Conservation (phyloP, 2,329 filamentous ascomycete species). For the Ciborinia camelliae region DNA sequence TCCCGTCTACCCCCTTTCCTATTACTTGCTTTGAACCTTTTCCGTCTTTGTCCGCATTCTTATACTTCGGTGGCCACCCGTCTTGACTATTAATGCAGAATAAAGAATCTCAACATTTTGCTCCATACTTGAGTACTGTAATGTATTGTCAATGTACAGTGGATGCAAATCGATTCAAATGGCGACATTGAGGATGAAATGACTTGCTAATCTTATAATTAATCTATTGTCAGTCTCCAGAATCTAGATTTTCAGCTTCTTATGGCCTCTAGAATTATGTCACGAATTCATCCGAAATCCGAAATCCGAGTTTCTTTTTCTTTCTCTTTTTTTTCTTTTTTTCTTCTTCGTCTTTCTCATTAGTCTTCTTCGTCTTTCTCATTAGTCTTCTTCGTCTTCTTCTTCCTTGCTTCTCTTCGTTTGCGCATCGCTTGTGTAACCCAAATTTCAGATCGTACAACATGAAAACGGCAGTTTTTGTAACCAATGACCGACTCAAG, state of each 20-base stretch:
- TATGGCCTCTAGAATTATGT: background rate
- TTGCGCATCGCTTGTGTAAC: conserved; percentile 3
- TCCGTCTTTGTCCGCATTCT: no score
- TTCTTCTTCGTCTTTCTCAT: no score
- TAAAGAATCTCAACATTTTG: no score
- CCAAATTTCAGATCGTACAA: conserved; percentile 9
- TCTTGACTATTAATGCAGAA: no score
- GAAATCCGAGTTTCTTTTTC: no score
- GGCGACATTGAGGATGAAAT: background rate
- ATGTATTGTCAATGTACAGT: no score
- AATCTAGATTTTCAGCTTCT: background rate
- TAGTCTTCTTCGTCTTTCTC: background rate
- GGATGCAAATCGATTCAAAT: background rate
- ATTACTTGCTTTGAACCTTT: no score
- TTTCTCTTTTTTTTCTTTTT: no score
- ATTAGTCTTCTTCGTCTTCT: background rate
- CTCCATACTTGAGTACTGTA: no score
- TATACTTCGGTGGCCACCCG: no score
- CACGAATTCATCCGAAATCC: no score
- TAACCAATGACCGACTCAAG: conserved; percentile 3
- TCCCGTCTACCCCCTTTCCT: no score
- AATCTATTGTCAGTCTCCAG: background rate
- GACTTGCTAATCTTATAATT: background rate
- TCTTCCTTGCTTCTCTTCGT: conserved; percentile 9
- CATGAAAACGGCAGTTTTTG: background rate